phyloP scores from a whole-genome alignment of 2,329 filamentous ascomycete species.

The Beauveria varroae region DNA sequence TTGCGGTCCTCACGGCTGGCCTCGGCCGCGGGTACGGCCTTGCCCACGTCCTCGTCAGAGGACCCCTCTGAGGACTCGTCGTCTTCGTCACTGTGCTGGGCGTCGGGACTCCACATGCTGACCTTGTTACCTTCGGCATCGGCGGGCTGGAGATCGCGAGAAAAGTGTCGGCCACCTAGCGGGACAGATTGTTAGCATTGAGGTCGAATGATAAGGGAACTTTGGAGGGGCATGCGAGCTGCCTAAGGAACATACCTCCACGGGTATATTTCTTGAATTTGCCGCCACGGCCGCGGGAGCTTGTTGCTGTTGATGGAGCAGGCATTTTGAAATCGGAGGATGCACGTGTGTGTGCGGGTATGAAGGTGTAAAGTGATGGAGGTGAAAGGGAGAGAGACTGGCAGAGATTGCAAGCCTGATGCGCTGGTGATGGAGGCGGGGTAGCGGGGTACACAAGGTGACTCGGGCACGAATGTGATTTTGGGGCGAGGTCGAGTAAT shows the following conservation, averaged over 20 bases:
- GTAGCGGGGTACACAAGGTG: conserved; percentile 9
- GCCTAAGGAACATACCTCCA: conserved; percentile 55
- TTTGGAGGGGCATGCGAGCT: neutral
- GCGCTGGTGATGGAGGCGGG: conserved; percentile 10
- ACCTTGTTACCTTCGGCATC: conserved; percentile 85
- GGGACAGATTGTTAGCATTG: conserved; percentile 15
- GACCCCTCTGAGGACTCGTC: conserved; percentile 47
- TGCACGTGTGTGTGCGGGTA: conserved; percentile 10
- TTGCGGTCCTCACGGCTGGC: conserved; percentile 72
- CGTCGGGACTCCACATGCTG: conserved; percentile 73
- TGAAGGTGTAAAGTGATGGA: neutral
- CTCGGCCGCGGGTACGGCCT: conserved; percentile 38
- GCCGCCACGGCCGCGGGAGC: conserved; percentile 72
- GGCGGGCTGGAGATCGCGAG: conserved; percentile 78
- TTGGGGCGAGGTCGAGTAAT: neutral
- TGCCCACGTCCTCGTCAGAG: conserved; percentile 40
- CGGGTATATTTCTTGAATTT: conserved; percentile 92
- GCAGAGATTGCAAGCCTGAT: conserved; percentile 6
- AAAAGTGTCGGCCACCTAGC: conserved; percentile 89
- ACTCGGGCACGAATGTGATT: conserved; percentile 6
- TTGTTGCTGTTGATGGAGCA: conserved; percentile 38
- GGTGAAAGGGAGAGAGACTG: neutral
- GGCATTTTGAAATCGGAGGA: conserved; percentile 26
- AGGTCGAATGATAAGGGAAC: neutral
- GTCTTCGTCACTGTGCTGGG: conserved; percentile 38